Conservation (phyloP, 768 basidiomycete species). For the Serendipita sp. region DNA sequence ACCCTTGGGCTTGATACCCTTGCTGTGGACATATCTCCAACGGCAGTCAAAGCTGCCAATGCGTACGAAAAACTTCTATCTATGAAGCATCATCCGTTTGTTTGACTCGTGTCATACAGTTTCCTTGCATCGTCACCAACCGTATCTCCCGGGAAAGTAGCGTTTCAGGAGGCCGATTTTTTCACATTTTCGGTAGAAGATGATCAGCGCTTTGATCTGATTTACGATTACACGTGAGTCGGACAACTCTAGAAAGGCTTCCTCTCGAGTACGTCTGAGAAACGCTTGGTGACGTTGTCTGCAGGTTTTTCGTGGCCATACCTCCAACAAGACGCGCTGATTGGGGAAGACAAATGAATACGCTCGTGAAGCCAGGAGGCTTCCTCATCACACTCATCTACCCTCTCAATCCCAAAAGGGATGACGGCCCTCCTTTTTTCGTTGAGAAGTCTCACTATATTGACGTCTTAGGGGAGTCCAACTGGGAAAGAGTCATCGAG, state of each 20-base stretch:
- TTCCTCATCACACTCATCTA: constrained; percentile 44
- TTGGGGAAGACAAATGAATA: constrained; percentile 44
- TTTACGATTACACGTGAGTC: constrained; percentile 48
- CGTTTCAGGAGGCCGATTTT: constrained; percentile 35
- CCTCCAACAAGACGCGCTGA: constrained; percentile 33
- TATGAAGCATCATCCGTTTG: constrained; percentile 2
- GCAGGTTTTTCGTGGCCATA: constrained; percentile 59
- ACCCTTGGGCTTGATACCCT: not conserved
- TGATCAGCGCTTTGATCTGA: constrained; percentile 31
- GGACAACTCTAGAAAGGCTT: no score
- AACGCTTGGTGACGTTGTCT: not conserved
- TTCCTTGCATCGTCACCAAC: constrained; percentile 13
- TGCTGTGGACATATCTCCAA: not conserved
- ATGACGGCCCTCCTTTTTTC: constrained; percentile 46
- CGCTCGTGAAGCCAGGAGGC: constrained; percentile 44
- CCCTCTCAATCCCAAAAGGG: constrained; percentile 33
- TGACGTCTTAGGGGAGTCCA: constrained; percentile 27
- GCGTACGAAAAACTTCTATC: constrained; percentile 16
- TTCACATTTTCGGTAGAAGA: constrained; percentile 28
- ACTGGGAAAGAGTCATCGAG: constrained; percentile 40
- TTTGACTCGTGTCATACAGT: constrained; percentile 8
- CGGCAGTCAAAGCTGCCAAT: not conserved
- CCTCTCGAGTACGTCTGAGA: not conserved
- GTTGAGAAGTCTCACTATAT: constrained; percentile 42
- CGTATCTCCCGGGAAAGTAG: constrained; percentile 20